Conservation (phyloP, 352 stramenopile species). For the Pelagophyceae sp. region DNA sequence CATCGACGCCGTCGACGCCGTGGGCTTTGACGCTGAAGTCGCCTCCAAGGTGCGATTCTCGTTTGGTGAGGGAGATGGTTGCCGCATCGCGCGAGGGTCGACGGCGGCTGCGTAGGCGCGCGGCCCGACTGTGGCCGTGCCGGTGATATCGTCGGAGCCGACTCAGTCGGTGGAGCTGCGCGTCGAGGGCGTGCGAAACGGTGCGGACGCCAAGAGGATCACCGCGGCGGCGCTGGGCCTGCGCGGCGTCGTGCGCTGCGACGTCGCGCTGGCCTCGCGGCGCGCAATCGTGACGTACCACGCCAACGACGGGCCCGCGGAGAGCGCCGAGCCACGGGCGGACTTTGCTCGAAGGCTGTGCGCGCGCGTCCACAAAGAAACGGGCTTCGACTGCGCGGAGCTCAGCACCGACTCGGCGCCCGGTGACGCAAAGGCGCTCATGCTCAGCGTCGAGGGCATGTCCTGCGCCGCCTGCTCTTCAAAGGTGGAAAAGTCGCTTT, state of each 20-base stretch:
- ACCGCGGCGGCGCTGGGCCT: background rate
- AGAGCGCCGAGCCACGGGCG: too few relatives aligned
- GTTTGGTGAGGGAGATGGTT: too few relatives aligned
- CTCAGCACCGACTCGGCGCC: background rate
- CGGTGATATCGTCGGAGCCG: too few relatives aligned
- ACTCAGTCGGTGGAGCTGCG: conserved; percentile 44
- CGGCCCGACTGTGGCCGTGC: too few relatives aligned
- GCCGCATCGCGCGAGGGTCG: too few relatives aligned
- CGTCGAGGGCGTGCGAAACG: background rate
- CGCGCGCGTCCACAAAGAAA: background rate
- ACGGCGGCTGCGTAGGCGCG: too few relatives aligned
- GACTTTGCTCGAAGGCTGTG: background rate
- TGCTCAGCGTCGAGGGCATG: conserved; percentile 47
- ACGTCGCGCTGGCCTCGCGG: background rate
- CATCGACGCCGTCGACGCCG: conserved; percentile 70
- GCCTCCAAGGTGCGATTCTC: too few relatives aligned
- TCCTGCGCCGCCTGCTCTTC: conserved; percentile 48
- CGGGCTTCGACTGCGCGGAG: background rate
- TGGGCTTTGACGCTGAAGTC: conserved; percentile 67
- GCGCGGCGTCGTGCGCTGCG: background rate
- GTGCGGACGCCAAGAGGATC: background rate
- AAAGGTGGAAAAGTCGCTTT: conserved; percentile 43
- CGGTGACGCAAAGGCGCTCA: background rate
- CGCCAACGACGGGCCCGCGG: background rate
- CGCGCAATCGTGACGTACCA: background rate